phyloP scores from a whole-genome alignment of 2,329 filamentous ascomycete species.

The Phyllosticta paracitricarpa region DNA sequence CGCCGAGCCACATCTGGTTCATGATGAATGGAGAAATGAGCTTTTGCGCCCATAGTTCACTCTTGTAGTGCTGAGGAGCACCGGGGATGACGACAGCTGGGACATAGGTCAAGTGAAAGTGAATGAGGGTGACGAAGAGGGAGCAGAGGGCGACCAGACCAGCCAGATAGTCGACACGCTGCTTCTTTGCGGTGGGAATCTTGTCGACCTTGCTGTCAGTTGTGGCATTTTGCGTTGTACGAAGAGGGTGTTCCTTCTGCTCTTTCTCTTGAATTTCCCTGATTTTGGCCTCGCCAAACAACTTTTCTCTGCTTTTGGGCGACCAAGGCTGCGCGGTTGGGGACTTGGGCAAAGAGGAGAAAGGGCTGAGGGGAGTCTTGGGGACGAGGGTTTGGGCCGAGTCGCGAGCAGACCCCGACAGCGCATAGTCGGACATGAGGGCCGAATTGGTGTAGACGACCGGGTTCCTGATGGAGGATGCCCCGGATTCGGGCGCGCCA shows the following conservation, averaged over 20 bases:
- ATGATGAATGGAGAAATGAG: slow-evolving; percentile 35
- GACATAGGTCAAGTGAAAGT: slow-evolving; percentile 37
- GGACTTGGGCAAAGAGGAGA: slow-evolving; percentile 1
- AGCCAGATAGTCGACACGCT: slow-evolving; percentile 37
- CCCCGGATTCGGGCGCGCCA: not conserved
- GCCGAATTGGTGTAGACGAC: slow-evolving; percentile 2
- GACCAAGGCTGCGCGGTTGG: slow-evolving; percentile 1
- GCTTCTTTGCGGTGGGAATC: slow-evolving; percentile 12
- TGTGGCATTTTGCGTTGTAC: not conserved
- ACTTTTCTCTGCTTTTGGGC: slow-evolving; percentile 7
- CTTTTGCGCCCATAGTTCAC: slow-evolving; percentile 32
- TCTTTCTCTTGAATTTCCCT: slow-evolving; percentile 3
- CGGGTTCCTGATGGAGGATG: slow-evolving; percentile 5
- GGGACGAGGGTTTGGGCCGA: slow-evolving; percentile 7
- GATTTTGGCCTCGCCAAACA: not conserved
- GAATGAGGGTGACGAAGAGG: slow-evolving; percentile 35
- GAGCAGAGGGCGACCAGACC: slow-evolving; percentile 36
- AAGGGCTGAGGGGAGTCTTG: not conserved
- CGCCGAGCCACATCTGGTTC: slow-evolving; percentile 39
- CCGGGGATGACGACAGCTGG: slow-evolving; percentile 29
- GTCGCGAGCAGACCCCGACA: slow-evolving; percentile 3
- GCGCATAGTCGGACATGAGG: slow-evolving; percentile 1
- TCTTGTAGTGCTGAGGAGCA: slow-evolving; percentile 28
- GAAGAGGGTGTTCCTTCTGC: slow-evolving; percentile 4
- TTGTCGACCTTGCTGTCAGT: not conserved